These are phyloP conservation scores for Recurvomyces mirabilis DNA, from an alignment of 495 filamentous ascomycete genomes.

Conservation along the genomic window DNA sequence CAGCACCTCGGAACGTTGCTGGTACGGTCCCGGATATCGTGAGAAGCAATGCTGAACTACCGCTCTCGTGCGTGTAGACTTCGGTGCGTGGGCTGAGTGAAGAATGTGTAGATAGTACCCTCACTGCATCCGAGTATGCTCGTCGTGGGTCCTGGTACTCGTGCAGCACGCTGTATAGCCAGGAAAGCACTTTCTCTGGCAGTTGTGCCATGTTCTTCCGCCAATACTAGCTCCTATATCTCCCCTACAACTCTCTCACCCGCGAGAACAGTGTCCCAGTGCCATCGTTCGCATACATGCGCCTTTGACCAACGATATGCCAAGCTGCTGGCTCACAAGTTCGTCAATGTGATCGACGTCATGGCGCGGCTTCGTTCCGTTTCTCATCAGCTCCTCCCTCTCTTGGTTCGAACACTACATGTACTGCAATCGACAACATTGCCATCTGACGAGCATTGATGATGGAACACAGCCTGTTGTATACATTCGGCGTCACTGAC, in stretches of 20 bases:
- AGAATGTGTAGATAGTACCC: constrained; percentile 68
- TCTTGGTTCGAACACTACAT: no score
- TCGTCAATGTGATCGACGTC: no score
- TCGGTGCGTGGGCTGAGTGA: constrained; percentile 84
- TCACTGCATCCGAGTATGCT: constrained; percentile 82
- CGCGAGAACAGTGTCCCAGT: no score
- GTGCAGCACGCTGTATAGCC: constrained; percentile 91
- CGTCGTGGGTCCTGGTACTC: constrained; percentile 89
- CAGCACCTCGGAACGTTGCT: constrained; percentile 73
- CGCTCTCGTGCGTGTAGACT: constrained; percentile 91
- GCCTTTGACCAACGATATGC: no score
- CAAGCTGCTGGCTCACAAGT: no score
- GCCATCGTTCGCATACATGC: no score
- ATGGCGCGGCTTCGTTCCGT: no score
- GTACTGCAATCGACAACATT: no score
- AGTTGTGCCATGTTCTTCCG: constrained; percentile 54
- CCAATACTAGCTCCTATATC: background rate
- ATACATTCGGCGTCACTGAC: background rate
- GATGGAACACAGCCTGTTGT: no score
- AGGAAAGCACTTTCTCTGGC: constrained; percentile 79
- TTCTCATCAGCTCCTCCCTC: no score
- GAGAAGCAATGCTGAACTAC: constrained; percentile 74
- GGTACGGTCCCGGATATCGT: constrained; percentile 80
- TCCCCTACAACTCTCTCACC: background rate
- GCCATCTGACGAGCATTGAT: no score